phyloP scores from a whole-genome alignment of 345 rosid genomes.

The Sisymbrium irio region DNA sequence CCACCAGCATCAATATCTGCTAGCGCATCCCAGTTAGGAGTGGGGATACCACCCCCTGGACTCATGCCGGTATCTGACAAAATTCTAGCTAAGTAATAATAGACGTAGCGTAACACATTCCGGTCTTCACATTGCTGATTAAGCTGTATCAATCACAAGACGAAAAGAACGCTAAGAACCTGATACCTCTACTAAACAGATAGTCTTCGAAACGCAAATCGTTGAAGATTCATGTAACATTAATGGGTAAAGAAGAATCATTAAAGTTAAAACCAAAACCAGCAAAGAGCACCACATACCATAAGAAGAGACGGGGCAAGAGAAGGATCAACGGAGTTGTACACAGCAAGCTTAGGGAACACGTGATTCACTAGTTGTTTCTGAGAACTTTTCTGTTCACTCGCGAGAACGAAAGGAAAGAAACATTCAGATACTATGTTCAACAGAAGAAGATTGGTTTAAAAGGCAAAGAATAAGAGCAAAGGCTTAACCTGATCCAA shows the following conservation, averaged over 20 bases:
- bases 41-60: conserved; percentile 98
- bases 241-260: too few species aligned
- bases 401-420: background rate
- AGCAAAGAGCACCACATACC: conserved; percentile 44
- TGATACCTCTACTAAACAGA: conserved; percentile 10
- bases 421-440: conserved; percentile 4
- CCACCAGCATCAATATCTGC: conserved; percentile 98
- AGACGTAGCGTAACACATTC: conserved; percentile 92
- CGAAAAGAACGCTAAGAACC: conserved; percentile 5
- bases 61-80: conserved; percentile 83
- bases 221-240: background rate
- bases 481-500: conserved; percentile 74
- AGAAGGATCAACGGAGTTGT: conserved; percentile 98
- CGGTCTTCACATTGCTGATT: conserved; percentile 96
- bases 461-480: background rate
- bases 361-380: conserved; percentile 87
- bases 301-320: conserved; percentile 98
- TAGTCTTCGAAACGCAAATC: conserved; percentile 7
- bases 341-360: conserved; percentile 96
- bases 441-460: background rate
- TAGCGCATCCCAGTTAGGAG: conserved; percentile 99
- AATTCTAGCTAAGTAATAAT: conserved; percentile 96
- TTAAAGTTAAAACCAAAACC: background rate
- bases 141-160: conserved; percentile 55
- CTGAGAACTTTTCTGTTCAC: conserved; percentile 80